Evolutionary conservation across 139 green algal genomes (phyloP), one percentile per base, ranked within the genome.

Genomic region (Ettlia oleoabundans): DNA sequence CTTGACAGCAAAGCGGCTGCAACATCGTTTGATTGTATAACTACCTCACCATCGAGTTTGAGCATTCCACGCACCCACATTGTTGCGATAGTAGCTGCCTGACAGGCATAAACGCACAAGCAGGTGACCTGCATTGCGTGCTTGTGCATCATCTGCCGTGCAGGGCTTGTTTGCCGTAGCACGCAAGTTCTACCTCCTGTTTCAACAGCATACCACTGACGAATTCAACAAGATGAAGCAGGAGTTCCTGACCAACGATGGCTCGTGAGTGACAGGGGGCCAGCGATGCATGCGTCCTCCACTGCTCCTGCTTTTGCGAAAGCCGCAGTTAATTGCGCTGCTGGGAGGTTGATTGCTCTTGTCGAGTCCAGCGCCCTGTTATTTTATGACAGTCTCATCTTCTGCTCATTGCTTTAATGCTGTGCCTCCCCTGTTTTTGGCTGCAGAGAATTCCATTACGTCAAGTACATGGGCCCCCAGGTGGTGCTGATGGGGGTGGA

Each of bases 151-250:
- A n/a, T n/a, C n/a, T n/a, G n/a, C 35, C 30, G 19, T 41, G 81
- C 80, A 92, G 79, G 85, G 85, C 18, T 38, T 93, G 2, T 95
- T 89, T 55, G 35, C 37, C 2, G 51, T 81, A 18, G 84, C 85
- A 1, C 55, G 75, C 7, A 80, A 69, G 42, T 89, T 91, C 67
- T 95, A 91, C 85, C 81, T 88, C 5, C 65, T 94, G 37, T 95
- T 95, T 84, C 92, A 95, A 86, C 85, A 93, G 64, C 89, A 94
- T 72, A 91, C 91, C 65, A 92, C 88, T 3, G 28, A 67, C 47
- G 78, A 86, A 15, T 67, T 70, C 63, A 79, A 76, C 62, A 38
- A 73, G 2, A 37, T 72, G 38, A 35, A 69, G 38, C 15, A 62
- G 32, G 67, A 85, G 43, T 86, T 80, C 51, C 32, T 88, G 47